Evolutionary conservation across 176 grass and related monocot species (phyloP), one percentile per base, ranked within the genome.

Genomic region (Raddia guianensis): DNA sequence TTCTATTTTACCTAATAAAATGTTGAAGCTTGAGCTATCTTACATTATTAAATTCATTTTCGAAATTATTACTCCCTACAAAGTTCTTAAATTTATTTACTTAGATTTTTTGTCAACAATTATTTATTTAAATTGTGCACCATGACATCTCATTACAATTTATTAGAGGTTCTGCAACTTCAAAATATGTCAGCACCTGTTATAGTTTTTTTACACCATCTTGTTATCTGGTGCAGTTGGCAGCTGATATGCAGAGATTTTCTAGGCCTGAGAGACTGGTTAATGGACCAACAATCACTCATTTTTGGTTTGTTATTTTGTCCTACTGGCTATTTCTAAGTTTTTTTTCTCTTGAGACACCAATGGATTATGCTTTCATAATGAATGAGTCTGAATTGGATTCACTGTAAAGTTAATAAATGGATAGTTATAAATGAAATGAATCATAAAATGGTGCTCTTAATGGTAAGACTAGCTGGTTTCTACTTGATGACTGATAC

Each of bases 231-330:
- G 52, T 87, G 73, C 88, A 98, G 95, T 75, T 98, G 70, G 92
- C 95, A 79, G 95, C 95, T 66, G 95, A 98, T 64, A 93, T 98
- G 95, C 92, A 98, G 84, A 88, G 95, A 71, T 98, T 98, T 76
- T 92, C 95, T 78, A 93, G 95, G 78, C 95, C 95, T 50, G 95
- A 98, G 83, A 88, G 95, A 89, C 86, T 94, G 73, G 90, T 98
- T 68, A 98, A 94, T 91, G 95, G 95, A 80, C 95, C 95, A 35
- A 94, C 95, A 16, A 81, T 93, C 63, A 98, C 95, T 86, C 95
- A 98, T 86, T 98, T 91, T 86, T 98, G 95, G 95, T 98, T 70
- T 81, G 90, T 89, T 76, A 46, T 75, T 88, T 83, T 50, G 37
- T 10, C 56, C 57, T 85, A 19, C 16, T 76, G 15, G 35, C 70